phyloP scores from a whole-genome alignment of 208 protist genomes.

The Trichomonas gallinae region DNA sequence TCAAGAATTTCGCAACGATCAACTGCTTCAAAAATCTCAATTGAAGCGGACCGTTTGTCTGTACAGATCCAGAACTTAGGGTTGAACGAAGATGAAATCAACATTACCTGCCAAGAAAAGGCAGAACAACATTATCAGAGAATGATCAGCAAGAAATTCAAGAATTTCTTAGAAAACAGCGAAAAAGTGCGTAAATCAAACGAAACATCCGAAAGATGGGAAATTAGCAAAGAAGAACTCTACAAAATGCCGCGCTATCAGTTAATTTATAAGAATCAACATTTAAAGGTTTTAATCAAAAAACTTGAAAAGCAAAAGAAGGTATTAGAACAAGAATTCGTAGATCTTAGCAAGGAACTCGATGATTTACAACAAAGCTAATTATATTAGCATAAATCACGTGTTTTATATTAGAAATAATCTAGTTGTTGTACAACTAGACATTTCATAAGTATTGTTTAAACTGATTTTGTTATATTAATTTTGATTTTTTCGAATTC shows the following conservation, averaged over 20 bases:
- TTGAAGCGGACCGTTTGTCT: background rate
- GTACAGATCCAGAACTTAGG: background rate
- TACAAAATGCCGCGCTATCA: background rate
- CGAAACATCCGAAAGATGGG: background rate
- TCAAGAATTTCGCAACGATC: background rate
- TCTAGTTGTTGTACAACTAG: too few species aligned
- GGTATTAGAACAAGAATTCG: background rate
- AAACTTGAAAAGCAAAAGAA: background rate
- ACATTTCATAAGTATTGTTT: too few species aligned
- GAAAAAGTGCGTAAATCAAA: background rate
- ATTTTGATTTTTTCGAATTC: too few species aligned
- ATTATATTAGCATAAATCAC: too few species aligned
- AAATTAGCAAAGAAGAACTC: background rate
- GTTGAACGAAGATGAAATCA: background rate
- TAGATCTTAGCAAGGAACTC: background rate
- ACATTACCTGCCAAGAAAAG: background rate
- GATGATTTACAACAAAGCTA: background rate
- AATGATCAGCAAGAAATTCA: background rate
- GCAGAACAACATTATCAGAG: background rate
- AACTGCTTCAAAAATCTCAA: background rate
- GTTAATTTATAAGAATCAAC: background rate
- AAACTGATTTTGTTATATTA: too few species aligned
- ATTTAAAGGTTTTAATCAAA: background rate
- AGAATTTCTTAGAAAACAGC: background rate
- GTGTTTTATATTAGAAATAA: too few species aligned